Evolutionary conservation across 2,329 filamentous ascomycete genomes (phyloP).

Genomic region (Neonectria ditissima): DNA sequence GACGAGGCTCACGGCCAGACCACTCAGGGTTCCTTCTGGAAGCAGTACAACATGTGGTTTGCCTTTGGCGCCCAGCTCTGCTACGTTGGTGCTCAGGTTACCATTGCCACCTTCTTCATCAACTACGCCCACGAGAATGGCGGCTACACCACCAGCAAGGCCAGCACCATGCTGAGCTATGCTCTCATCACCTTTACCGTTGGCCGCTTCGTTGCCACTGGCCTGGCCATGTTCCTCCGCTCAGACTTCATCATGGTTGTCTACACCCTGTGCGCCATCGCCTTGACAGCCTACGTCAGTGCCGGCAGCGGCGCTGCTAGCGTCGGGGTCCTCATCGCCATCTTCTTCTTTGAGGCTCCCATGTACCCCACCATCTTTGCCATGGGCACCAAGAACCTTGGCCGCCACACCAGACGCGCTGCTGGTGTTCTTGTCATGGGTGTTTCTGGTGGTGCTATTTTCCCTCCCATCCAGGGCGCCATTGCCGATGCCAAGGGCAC

Average conservation of each 20-base stretch:
- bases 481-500: slow-evolving; percentile 41
- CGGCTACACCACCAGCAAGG: slow-evolving; percentile 59
- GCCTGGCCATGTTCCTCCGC: slow-evolving; percentile 75
- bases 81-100: slow-evolving; percentile 80
- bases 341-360: slow-evolving; percentile 83
- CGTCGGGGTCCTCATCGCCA: slow-evolving; percentile 74
- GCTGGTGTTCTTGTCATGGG: slow-evolving; percentile 77
- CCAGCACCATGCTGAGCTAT: slow-evolving; percentile 76
- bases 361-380: slow-evolving; percentile 86
- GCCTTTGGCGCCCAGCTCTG: slow-evolving; percentile 82
- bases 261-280: slow-evolving; percentile 72
- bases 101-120: slow-evolving; percentile 76
- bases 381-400: slow-evolving; percentile 79
- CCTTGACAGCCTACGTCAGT: slow-evolving; percentile 64
- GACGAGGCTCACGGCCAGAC: slow-evolving; percentile 61
- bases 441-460: slow-evolving; percentile 74
- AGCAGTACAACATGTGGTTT: slow-evolving; percentile 81
- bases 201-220: slow-evolving; percentile 73
- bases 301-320: slow-evolving; percentile 56
- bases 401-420: slow-evolving; percentile 80
- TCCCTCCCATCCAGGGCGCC: slow-evolving; percentile 37
- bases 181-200: slow-evolving; percentile 81
- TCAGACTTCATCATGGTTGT: slow-evolving; percentile 76
- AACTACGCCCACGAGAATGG: slow-evolving; percentile 76
- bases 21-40: slow-evolving; percentile 71